A percentile compares a stretch with the other conserved stretches of the same genome.
Evolutionary conservation across 306 rosid species (phyloP).

Genomic region (Lathyrus tuberosus): DNA sequence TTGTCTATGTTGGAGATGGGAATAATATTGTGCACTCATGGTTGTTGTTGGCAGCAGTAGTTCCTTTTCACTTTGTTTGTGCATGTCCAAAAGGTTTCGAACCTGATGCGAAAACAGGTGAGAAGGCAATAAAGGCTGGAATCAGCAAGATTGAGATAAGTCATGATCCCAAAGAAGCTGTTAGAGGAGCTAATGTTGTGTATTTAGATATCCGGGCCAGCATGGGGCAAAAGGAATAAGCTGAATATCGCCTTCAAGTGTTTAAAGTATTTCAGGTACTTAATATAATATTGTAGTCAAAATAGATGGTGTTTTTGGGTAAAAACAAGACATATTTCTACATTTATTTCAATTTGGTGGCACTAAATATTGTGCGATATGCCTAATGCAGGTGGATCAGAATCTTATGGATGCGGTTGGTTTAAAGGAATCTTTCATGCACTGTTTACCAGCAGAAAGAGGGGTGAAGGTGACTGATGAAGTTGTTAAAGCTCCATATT

Average conservation of each 20-base stretch:
- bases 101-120: slow-evolving; percentile 76
- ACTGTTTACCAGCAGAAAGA: slow-evolving; percentile 95
- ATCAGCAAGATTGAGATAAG: slow-evolving; percentile 92
- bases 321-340: not conserved
- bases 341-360: not conserved
- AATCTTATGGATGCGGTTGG: slow-evolving; percentile 85
- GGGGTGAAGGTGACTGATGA: slow-evolving; percentile 93
- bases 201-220: slow-evolving; percentile 73
- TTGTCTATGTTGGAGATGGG: too few relatives aligned
- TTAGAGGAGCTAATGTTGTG: slow-evolving; percentile 84
- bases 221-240: too few relatives aligned
- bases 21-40: too few relatives aligned
- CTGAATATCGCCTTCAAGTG: too few relatives aligned
- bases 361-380: not conserved
- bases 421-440: slow-evolving; percentile 83
- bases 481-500: slow-evolving; percentile 85
- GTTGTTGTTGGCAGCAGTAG: too few relatives aligned
- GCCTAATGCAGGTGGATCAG: slow-evolving; percentile 62
- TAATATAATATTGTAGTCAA: too few relatives aligned
- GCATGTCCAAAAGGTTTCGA: too few relatives aligned
- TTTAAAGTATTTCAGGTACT: too few relatives aligned
- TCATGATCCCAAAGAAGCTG: slow-evolving; percentile 90
- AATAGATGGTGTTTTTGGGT: slow-evolving; percentile 12
- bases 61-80: too few relatives aligned
- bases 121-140: slow-evolving; percentile 79